A percentile compares a stretch with the other conserved stretches of the same genome.
These are phyloP conservation scores for rapeseed (Brassica napus) DNA, from an alignment of 345 rosid species.

Conservation along the genomic window DNA sequence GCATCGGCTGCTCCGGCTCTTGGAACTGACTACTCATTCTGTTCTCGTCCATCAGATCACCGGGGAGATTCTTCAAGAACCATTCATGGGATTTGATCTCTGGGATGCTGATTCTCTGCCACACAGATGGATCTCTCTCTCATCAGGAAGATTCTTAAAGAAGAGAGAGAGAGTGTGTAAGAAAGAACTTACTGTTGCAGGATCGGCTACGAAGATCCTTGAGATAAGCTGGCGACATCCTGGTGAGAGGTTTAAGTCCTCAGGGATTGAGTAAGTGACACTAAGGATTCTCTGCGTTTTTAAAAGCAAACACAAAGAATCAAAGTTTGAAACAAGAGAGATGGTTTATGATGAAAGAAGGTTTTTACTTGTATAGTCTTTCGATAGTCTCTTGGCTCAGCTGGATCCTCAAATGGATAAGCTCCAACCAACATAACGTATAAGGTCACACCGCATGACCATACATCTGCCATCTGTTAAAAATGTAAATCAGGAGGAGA, in stretches of 20 bases:
- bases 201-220: conserved; percentile 40
- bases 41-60: conserved; percentile 67
- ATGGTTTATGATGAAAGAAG: too few species aligned
- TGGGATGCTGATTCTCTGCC: conserved; percentile 85
- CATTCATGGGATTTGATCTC: conserved; percentile 74
- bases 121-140: conserved; percentile 2
- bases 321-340: too few species aligned
- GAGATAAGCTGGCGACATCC: conserved; percentile 42
- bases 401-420: conserved; percentile 96
- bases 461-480: conserved; percentile 83
- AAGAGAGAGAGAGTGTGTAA: neutral
- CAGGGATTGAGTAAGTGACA: conserved; percentile 42
- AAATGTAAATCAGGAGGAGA: neutral
- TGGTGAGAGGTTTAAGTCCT: conserved; percentile 36
- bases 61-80: conserved; percentile 91
- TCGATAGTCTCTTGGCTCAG: conserved; percentile 81
- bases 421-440: conserved; percentile 97
- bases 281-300: conserved; percentile 34
- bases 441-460: conserved; percentile 95
- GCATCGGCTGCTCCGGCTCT: conserved; percentile 87
- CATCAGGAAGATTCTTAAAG: neutral
- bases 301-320: too few species aligned
- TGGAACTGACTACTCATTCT: conserved; percentile 59
- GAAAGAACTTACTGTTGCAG: conserved; percentile 35
- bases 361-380: conserved; percentile 74